Base-by-base conservation (phyloP, 1,284 basidiomycete species). In the Agaricales sp. region DNA sequence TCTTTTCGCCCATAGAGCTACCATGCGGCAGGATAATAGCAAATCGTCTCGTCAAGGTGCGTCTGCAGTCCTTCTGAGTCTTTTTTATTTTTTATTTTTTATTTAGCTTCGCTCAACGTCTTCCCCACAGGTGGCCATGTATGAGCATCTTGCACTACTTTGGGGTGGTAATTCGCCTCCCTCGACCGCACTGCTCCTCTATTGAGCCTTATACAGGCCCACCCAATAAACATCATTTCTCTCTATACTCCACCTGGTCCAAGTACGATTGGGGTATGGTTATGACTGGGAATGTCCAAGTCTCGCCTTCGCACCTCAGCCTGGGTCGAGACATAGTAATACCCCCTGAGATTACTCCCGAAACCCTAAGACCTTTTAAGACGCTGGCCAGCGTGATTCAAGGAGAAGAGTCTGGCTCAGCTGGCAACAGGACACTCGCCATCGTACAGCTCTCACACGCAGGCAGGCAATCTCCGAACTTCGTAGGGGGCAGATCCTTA, bases 281-380 rank as follows among this genome's bases (percentile, higher is more conserved):
- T 49, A 68, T 95, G 47, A 92, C 93, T 0, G 92, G 94, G 14
- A 97, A 97, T 58, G 77, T 93, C 1, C 87, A 89, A 56, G 81
- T 97, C 24, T 80, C 80, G 43, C 58, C 61, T 0, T 63, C 70
- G 0, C 91, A 95, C 61, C 73, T 95, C 1, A 76, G 85, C 0
- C 73, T 92, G 6, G 92, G 91, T 1, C 78, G 88, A 52, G 94
- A 97, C 61, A 68, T 93, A 16, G 65, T 80, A 3, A 58, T 92
- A 0, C 87, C 87, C 0, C 53, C 59, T 11, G 50, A 54, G 2
- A 54, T 78, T 47, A 64, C 65, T n/a, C 63, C 69, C 8, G 64
- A 66, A 24, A 65, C 67, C 0, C 51, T 80, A 2, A 59, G 60
- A 6, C 74, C 78, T 0, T 93, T 82, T 62, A 64, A 60, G 48